Base-by-base conservation (phyloP, 2,329 filamentous ascomycete genomes). In the Pseudodiploospora longispora region DNA sequence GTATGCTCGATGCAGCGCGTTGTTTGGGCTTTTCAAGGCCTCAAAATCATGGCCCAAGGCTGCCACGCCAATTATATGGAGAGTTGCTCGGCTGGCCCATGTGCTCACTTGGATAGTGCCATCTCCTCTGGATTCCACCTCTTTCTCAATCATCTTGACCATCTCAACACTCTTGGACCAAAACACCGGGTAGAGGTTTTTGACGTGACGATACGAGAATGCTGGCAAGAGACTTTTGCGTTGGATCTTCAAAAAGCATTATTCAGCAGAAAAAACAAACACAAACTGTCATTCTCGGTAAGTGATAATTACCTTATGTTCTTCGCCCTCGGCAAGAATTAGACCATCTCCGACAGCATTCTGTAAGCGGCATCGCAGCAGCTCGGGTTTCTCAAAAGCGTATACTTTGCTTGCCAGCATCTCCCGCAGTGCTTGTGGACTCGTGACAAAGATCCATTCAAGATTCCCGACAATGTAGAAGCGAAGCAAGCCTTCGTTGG, bases 281-380 rank as follows among this genome's bases (percentile, higher is more conserved):
- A 29, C 38, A 29, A 19, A 19, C 19, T 19, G 19, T 19, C 19
- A 19, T 19, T 19, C 19, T 19, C 2, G 19, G 19, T 19, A 19
- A 19, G 19, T 19, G 19, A 19, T 19, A 19, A 19, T 19, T 42
- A 36, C 50, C 44, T 55, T 59, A 44, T 67, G 62, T 43, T 57
- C 56, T 5, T 65, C 59, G 27, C 56, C 59, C 38, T 63, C 58
- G 19, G 57, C 51, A 30, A 59, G 55, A 6, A 60, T 47, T 6
- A 66, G 44, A 0, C 58, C 62, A 5, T 80, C 84, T 56, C 90
- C 90, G 44, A 95, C 80, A 55, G 85, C 85, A 67, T 81, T 84
- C 49, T 95, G 80, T 6, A 95, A 79, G 68, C 86, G 91, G 47
- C 86, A 82, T 63, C 87, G 44, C 4, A 46, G 38, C 12, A 50